Conservation (phyloP, 768 basidiomycete species). For the Mycena haematopus region DNA sequence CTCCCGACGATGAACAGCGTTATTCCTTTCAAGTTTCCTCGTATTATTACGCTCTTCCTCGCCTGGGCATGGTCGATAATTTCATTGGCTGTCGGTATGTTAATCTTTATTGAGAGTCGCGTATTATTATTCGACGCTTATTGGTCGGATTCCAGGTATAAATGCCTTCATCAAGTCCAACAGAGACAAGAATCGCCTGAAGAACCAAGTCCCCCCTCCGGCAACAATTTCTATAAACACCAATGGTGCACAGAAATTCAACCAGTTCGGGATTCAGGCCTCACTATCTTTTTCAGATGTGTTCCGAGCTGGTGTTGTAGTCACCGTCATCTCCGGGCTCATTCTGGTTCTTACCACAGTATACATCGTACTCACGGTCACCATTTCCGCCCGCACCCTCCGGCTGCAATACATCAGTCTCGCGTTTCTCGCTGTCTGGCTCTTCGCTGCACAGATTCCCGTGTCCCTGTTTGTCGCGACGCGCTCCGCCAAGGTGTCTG, state of each 20-base stretch:
- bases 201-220: slow-evolving; percentile 39
- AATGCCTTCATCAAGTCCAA: slow-evolving; percentile 52
- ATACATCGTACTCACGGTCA: slow-evolving; percentile 33
- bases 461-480: slow-evolving; percentile 54
- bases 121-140: neutral
- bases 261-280: neutral
- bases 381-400: slow-evolving; percentile 38
- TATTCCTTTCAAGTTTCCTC: slow-evolving; percentile 32
- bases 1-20: slow-evolving; percentile 6
- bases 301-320: slow-evolving; percentile 44
- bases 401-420: slow-evolving; percentile 45
- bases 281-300: slow-evolving; percentile 41
- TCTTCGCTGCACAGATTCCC: slow-evolving; percentile 56
- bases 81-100: slow-evolving; percentile 30
- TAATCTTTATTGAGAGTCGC: no score
- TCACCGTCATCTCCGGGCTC: slow-evolving; percentile 43
- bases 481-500: slow-evolving; percentile 50
- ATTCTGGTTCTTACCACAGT: slow-evolving; percentile 39
- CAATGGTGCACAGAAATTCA: slow-evolving; percentile 33
- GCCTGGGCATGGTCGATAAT: slow-evolving; percentile 40
- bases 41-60: slow-evolving; percentile 37
- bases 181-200: slow-evolving; percentile 42
- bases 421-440: slow-evolving; percentile 50
- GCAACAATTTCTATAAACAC: slow-evolving; percentile 46
- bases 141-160: slow-evolving; percentile 37